These are phyloP conservation scores for Boletellus ananiceps DNA, from an alignment of 768 basidiomycete genomes.

Conservation along the genomic window DNA sequence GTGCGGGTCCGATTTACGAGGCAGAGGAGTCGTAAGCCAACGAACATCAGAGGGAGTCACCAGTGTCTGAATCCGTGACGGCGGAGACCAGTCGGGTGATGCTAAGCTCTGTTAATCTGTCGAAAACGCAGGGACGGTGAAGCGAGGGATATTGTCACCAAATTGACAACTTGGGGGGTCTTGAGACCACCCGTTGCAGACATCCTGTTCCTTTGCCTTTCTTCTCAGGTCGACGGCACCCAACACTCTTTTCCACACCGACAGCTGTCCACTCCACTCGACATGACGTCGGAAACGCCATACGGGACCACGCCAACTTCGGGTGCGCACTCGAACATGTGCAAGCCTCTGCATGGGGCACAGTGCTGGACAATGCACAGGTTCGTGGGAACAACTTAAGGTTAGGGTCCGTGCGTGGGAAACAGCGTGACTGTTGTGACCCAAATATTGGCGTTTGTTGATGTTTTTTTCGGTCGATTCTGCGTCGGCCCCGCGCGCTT, in stretches of 20 bases:
- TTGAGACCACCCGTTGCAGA: conserved; percentile 20
- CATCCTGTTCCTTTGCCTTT: conserved; percentile 1
- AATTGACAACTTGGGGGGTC: conserved; percentile 22
- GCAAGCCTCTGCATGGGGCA: conserved; percentile 1
- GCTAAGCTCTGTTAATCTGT: no score
- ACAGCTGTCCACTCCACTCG: not conserved
- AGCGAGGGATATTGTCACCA: conserved; percentile 9
- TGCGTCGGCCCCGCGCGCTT: conserved; percentile 44
- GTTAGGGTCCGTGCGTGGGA: conserved; percentile 47
- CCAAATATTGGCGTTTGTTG: conserved; percentile 39
- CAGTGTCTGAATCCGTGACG: no score
- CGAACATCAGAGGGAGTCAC: no score
- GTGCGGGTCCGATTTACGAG: no score
- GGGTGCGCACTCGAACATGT: not conserved
- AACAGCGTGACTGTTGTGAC: conserved; percentile 30
- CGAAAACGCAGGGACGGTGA: not conserved
- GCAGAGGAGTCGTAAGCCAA: no score
- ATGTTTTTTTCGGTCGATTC: conserved; percentile 36
- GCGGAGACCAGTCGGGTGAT: no score
- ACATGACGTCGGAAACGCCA: not conserved
- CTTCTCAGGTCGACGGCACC: not conserved
- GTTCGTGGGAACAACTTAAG: conserved; percentile 32
- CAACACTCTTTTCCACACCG: not conserved
- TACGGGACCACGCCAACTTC: not conserved
- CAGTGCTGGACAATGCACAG: conserved; percentile 20